Conservation (phyloP, 345 rosid genomes). For the Lumnitzera racemosa region DNA sequence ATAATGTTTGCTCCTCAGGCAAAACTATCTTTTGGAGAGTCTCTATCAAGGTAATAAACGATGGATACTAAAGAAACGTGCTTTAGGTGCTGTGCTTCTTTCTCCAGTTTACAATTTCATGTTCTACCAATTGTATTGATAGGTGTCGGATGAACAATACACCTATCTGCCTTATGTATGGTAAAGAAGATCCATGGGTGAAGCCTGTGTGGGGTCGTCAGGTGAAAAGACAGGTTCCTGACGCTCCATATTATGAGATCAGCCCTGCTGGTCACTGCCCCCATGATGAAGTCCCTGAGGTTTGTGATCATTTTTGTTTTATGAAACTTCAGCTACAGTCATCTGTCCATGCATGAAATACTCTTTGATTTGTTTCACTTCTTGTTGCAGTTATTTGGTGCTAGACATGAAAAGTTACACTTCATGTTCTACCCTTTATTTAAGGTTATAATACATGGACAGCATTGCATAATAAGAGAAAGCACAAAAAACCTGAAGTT, state of each 20-base stretch:
- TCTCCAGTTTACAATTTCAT: background rate
- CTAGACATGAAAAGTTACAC: no score
- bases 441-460: no score
- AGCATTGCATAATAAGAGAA: no score
- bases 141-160: slow-evolving; percentile 56
- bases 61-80: no score
- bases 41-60: slow-evolving; percentile 42
- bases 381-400: background rate
- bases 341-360: no score
- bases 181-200: slow-evolving; percentile 98
- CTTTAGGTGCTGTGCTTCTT: no score
- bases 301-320: slow-evolving; percentile 6
- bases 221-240: slow-evolving; percentile 68
- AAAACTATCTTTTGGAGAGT: slow-evolving; percentile 57
- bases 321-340: no score
- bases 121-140: slow-evolving; percentile 6
- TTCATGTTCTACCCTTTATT: no score
- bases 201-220: slow-evolving; percentile 81
- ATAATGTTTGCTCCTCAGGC: slow-evolving; percentile 92
- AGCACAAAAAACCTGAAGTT: no score
- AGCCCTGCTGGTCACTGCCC: slow-evolving; percentile 99
- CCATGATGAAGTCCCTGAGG: slow-evolving; percentile 99
- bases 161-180: slow-evolving; percentile 78
- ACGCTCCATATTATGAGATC: slow-evolving; percentile 81
- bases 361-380: background rate